Evolutionary conservation across 2,329 filamentous ascomycete genomes (phyloP).

Genomic region (Coniochaeta prunicola): DNA sequence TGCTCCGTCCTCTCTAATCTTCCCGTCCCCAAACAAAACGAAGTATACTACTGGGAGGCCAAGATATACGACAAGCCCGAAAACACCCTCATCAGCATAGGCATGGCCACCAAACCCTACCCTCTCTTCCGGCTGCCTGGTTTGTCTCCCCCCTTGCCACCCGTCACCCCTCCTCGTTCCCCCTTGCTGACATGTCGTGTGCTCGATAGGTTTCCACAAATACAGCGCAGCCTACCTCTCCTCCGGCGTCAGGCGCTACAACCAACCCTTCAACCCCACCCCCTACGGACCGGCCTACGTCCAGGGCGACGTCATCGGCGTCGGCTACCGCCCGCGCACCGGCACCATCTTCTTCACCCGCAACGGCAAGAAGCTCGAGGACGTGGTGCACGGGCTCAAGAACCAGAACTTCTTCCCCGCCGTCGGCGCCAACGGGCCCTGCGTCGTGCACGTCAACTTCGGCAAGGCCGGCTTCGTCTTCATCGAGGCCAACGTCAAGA

Average conservation of each 20-base stretch:
- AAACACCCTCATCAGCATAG: slow-evolving; percentile 76
- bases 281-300: slow-evolving; percentile 77
- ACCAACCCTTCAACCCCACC: slow-evolving; percentile 80
- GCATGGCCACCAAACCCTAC: slow-evolving; percentile 95
- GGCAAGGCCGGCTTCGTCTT: slow-evolving; percentile 98
- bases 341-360: slow-evolving; percentile 97
- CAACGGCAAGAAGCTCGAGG: slow-evolving; percentile 95
- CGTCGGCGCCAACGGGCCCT: slow-evolving; percentile 91
- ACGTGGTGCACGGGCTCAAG: slow-evolving; percentile 88
- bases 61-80: slow-evolving; percentile 99
- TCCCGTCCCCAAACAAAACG: slow-evolving; percentile 96
- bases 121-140: slow-evolving; percentile 90
- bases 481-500: slow-evolving; percentile 99
- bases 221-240: slow-evolving; percentile 89
- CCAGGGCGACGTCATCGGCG: slow-evolving; percentile 92
- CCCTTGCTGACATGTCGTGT: slow-evolving; percentile 3
- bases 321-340: slow-evolving; percentile 89
- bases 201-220: slow-evolving; percentile 71
- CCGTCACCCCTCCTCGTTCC: slow-evolving; percentile 1
- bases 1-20: slow-evolving; percentile 96
- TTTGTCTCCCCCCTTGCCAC: slow-evolving; percentile 34
- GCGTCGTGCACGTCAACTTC: slow-evolving; percentile 91
- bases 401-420: slow-evolving; percentile 96
- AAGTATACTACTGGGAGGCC: slow-evolving; percentile 99
- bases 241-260: slow-evolving; percentile 76